Conservation (phyloP, 2,329 filamentous ascomycete genomes). For the Curvularia sp. region DNA sequence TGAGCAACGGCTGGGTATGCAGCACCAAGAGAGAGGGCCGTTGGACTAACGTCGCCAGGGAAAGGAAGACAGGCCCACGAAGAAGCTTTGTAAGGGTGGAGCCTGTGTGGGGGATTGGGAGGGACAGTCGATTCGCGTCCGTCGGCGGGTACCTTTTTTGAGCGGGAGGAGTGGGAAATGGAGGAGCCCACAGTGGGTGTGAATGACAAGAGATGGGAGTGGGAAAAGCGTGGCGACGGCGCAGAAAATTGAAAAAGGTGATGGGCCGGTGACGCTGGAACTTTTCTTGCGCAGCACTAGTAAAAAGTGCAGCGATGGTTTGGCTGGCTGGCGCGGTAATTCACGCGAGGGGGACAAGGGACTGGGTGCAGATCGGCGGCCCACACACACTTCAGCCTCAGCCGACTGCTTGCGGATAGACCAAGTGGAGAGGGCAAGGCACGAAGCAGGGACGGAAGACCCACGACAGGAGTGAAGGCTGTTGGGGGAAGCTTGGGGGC, state of each 20-base stretch:
- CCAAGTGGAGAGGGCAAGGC: slow-evolving; percentile 45
- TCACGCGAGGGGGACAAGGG: slow-evolving; percentile 44
- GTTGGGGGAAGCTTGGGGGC: slow-evolving; percentile 26
- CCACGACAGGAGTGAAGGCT: slow-evolving; percentile 30
- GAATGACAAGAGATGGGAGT: slow-evolving; percentile 16
- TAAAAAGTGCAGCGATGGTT: slow-evolving; percentile 29
- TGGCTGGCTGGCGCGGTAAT: slow-evolving; percentile 42
- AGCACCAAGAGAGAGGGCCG: slow-evolving; percentile 30
- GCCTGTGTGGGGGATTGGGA: slow-evolving; percentile 45
- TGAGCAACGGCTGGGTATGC: slow-evolving; percentile 34
- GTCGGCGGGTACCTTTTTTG: slow-evolving; percentile 25
- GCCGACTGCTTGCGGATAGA: slow-evolving; percentile 42
- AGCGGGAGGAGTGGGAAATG: slow-evolving; percentile 26
- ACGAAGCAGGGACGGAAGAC: slow-evolving; percentile 44
- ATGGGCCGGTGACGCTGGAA: slow-evolving; percentile 22
- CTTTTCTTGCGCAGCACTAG: slow-evolving; percentile 24
- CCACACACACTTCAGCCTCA: slow-evolving; percentile 48
- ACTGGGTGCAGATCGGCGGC: slow-evolving; percentile 45
- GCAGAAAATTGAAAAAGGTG: slow-evolving; percentile 27
- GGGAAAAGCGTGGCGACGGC: slow-evolving; percentile 23
- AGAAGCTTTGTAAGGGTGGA: slow-evolving; percentile 43
- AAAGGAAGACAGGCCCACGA: slow-evolving; percentile 36
- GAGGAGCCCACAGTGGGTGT: slow-evolving; percentile 28
- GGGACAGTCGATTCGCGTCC: slow-evolving; percentile 35
- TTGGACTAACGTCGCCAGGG: slow-evolving; percentile 33